These are phyloP conservation scores for Thyridium curvatum DNA, from an alignment of 2,329 filamentous ascomycete species.

Conservation along the genomic window DNA sequence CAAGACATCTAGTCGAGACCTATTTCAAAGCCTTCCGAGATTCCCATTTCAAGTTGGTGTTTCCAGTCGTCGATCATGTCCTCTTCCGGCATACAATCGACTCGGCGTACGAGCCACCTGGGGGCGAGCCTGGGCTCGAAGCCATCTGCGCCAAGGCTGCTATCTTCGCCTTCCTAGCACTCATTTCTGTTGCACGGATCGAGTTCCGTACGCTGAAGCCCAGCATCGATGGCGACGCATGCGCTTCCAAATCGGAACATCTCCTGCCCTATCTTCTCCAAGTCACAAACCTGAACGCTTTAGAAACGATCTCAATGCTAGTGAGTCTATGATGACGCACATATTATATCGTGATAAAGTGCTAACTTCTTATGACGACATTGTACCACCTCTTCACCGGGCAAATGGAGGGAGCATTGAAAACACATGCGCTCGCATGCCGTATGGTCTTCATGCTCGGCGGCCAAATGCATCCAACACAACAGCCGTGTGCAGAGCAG, in stretches of 20 bases:
- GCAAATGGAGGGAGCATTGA: slow-evolving; percentile 35
- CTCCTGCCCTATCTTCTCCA: slow-evolving; percentile 35
- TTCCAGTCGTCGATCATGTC: slow-evolving; percentile 40
- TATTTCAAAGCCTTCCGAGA: slow-evolving; percentile 14
- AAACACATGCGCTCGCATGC: slow-evolving; percentile 36
- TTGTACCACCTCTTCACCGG: slow-evolving; percentile 38
- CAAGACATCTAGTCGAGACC: slow-evolving; percentile 16
- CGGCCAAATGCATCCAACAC: slow-evolving; percentile 26
- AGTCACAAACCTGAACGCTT: slow-evolving; percentile 31
- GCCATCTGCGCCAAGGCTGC: slow-evolving; percentile 34
- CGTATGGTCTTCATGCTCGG: slow-evolving; percentile 43
- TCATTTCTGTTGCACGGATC: slow-evolving; percentile 19
- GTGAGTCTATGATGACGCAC: slow-evolving; percentile 24
- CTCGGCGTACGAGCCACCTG: slow-evolving; percentile 30
- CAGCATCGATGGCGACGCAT: slow-evolving; percentile 30
- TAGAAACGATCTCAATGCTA: slow-evolving; percentile 41
- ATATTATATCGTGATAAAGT: not conserved
- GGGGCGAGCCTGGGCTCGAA: slow-evolving; percentile 12
- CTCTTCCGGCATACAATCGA: slow-evolving; percentile 39
- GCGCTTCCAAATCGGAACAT: slow-evolving; percentile 30
- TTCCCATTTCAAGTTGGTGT: slow-evolving; percentile 33
- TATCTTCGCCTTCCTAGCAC: slow-evolving; percentile 40
- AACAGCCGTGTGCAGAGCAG: slow-evolving; percentile 1
- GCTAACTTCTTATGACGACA: slow-evolving; percentile 16
- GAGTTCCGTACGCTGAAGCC: slow-evolving; percentile 4